Percentiles rank a stretch among this genome's conserved stretches.
These are phyloP conservation scores for Ceratocystis destructans DNA, from an alignment of 2,329 filamentous ascomycete genomes.

Conservation along the genomic window DNA sequence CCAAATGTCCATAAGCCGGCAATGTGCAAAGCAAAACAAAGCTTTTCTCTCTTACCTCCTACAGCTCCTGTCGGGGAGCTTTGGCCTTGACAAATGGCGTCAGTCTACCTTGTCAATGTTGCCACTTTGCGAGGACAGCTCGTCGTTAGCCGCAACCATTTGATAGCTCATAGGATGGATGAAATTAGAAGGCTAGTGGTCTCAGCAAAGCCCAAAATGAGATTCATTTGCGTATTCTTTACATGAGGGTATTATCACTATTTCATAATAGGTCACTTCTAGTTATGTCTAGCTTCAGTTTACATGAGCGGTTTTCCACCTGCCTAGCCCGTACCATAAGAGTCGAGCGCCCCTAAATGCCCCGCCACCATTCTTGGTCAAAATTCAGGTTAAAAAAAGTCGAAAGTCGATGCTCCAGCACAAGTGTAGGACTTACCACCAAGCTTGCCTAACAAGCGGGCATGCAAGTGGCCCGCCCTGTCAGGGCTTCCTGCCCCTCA, in stretches of 20 bases:
- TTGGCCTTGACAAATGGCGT: slow-evolving; percentile 12
- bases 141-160: background rate
- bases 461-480: slow-evolving; percentile 7
- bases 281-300: background rate
- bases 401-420: background rate
- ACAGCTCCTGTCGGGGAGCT: background rate
- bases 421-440: background rate
- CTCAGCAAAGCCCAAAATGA: too few relatives aligned
- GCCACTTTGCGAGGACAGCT: slow-evolving; percentile 21
- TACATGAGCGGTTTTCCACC: background rate
- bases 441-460: background rate
- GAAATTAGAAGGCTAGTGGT: background rate
- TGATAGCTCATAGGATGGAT: background rate
- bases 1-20: background rate
- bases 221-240: too few relatives aligned
- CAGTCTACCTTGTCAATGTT: slow-evolving; percentile 15
- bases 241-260: too few relatives aligned
- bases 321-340: background rate
- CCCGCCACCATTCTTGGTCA: background rate
- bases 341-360: background rate
- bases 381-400: background rate
- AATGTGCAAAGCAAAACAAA: background rate
- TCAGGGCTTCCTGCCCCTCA: slow-evolving; percentile 7
- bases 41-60: background rate
- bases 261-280: too few relatives aligned